Conservation (phyloP, 164 flowering plant species). For the Berberis vulgaris region DNA sequence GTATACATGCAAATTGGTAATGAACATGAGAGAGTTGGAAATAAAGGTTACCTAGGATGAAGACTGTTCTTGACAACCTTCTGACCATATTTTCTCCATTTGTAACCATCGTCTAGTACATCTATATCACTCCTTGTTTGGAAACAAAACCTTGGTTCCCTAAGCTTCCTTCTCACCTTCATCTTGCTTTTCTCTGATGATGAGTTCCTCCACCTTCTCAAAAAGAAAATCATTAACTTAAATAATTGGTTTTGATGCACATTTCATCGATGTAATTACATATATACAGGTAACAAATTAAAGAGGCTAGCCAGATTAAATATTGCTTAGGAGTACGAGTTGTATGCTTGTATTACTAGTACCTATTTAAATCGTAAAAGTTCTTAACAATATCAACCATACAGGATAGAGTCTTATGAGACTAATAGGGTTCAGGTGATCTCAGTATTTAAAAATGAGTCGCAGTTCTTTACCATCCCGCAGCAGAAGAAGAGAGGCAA, state of each 20-base stretch:
- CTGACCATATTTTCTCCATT: slow-evolving; percentile 94
- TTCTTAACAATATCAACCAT: no score
- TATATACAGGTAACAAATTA: no score
- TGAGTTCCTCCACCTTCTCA: slow-evolving; percentile 57
- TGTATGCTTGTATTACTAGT: no score
- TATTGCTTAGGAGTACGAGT: no score
- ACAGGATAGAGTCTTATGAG: no score
- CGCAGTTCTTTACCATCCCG: no score
- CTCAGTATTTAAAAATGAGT: no score
- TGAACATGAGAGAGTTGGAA: neutral
- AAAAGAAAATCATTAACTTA: no score
- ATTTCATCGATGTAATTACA: no score
- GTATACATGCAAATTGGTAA: neutral
- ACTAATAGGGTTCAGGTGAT: no score
- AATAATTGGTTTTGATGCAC: neutral
- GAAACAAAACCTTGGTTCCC: slow-evolving; percentile 90
- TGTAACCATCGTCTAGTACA: slow-evolving; percentile 89
- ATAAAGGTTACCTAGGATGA: slow-evolving; percentile 66
- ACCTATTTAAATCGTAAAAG: no score
- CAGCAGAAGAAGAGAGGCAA: neutral
- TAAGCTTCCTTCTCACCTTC: slow-evolving; percentile 78
- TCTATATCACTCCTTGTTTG: slow-evolving; percentile 87
- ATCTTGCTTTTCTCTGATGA: slow-evolving; percentile 51
- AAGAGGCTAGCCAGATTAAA: no score
- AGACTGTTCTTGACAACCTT: slow-evolving; percentile 91